Conservation (phyloP, 1,284 basidiomycete species). For the Puccinia novopanici region DNA sequence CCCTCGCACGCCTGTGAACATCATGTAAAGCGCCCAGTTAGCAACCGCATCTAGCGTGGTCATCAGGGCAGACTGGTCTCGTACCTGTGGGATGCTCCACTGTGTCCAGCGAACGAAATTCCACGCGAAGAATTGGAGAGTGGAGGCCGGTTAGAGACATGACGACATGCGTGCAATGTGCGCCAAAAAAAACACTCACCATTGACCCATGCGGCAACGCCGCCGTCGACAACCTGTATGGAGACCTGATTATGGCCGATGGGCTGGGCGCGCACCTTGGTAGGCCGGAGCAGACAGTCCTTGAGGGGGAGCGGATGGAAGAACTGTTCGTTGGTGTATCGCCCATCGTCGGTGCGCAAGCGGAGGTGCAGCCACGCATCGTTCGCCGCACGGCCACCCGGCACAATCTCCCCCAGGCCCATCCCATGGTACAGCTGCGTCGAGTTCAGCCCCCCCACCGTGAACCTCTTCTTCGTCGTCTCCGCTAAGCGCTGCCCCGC, state of each 20-base stretch:
- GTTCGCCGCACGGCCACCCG: constrained; percentile 60
- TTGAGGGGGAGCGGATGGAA: constrained; percentile 66
- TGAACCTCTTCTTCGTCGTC: constrained; percentile 61
- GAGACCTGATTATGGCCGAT: constrained; percentile 58
- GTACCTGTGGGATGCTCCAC: constrained; percentile 47
- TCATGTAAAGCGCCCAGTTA: too few relatives aligned
- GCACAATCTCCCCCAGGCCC: constrained; percentile 54
- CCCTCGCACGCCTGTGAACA: constrained; percentile 31
- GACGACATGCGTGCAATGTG: neutral
- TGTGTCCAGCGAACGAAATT: neutral
- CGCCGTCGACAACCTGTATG: constrained; percentile 60
- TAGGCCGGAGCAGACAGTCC: constrained; percentile 63
- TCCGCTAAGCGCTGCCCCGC: constrained; percentile 62
- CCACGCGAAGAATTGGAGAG: neutral
- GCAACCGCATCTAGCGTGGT: too few relatives aligned
- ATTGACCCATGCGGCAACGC: constrained; percentile 64
- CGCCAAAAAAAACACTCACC: constrained; percentile 11
- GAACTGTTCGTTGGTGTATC: constrained; percentile 65
- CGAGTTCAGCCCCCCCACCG: constrained; percentile 64
- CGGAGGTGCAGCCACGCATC: constrained; percentile 66
- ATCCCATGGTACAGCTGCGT: constrained; percentile 62
- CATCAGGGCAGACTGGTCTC: neutral
- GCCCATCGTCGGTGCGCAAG: constrained; percentile 60
- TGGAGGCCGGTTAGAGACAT: neutral
- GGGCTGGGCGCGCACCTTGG: constrained; percentile 53